Base-by-base conservation (phyloP, 1,139 yeast species). In the Pichia sp. region DNA sequence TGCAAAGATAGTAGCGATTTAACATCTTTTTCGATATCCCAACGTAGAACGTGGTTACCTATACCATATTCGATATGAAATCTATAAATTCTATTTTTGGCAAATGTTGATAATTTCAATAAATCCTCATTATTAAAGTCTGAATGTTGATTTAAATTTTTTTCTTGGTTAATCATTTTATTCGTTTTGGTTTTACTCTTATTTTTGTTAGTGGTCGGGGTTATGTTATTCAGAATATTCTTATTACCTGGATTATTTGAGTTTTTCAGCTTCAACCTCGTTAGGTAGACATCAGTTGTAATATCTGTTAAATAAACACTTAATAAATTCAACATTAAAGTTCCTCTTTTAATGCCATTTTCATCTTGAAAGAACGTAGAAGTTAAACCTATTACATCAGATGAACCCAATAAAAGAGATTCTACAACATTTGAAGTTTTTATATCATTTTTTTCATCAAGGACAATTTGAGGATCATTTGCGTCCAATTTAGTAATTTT, bases 31-130 rank as follows among this genome's bases (percentile, higher is more conserved):
- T 80, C 74, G 8, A 94, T 78, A 1, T 82, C 71, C 98, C 99
- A 94, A 54, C 79, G 77, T 59, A 89, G 71, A 50, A 92, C 70
- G 48, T 84, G 79, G 6, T 80, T 79, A 1, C 96, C 96, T 20
- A 89, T 80, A 2, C 97, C 98, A 61, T 92, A 92, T 60, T 89
- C 96, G 48, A 92, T 69, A 49, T 84, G 86, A 22, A 92, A 69
- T 52, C 76, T 73, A 57, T 77, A 88, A 46, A 71, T 77, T 50
- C 83, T 68, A 38, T 48, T 53, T 51, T 77, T 77, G 11, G 49
- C 30, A 38, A 50, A 47, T 5, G 29, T 40, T 13, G 53, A 43
- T 9, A 44, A 18, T 45, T 37, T 44, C 11, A 45, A 30, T 22
- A 43, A 16, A 18, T 42, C 46, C n/a, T 45, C 45, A 24, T 42